A percentile compares a stretch with the other conserved stretches of the same genome.
Conservation (phyloP, 345 rosid genomes). For the Populus simonii region DNA sequence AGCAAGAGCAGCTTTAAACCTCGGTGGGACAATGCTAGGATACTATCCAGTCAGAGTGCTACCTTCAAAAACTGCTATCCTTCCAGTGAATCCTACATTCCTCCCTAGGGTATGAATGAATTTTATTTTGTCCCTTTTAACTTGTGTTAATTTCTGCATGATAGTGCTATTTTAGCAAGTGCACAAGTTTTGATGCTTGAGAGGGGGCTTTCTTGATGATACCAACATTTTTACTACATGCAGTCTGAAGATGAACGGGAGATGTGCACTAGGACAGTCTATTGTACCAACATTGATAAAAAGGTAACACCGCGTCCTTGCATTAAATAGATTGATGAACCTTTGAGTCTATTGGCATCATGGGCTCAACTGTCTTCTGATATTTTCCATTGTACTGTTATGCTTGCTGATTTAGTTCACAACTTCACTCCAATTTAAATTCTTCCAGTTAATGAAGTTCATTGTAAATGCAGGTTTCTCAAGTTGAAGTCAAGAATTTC, state of each 20-base stretch:
- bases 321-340: conserved; percentile 2
- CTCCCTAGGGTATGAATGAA: conserved; percentile 69
- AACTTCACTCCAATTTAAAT: not conserved
- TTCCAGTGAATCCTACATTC: conserved; percentile 92
- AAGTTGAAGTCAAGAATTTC: conserved; percentile 72
- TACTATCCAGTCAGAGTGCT: conserved; percentile 82
- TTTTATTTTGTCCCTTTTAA: conserved; percentile 4
- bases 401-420: not conserved
- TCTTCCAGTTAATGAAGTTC: not conserved
- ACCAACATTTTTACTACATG: conserved; percentile 15
- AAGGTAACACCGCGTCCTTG: conserved; percentile 40
- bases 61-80: conserved; percentile 93
- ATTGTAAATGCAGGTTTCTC: conserved; percentile 51
- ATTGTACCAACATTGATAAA: conserved; percentile 90
- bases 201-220: conserved; percentile 7
- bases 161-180: conserved; percentile 2
- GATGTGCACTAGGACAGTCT: conserved; percentile 85
- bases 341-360: not conserved
- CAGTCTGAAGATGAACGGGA: conserved; percentile 97
- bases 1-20: conserved; percentile 68
- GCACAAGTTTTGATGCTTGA: not conserved
- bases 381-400: not conserved
- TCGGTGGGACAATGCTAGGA: conserved; percentile 83
- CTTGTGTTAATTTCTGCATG: not conserved
- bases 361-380: not conserved